A percentile compares a stretch with the other conserved stretches of the same genome.
Conservation (phyloP, 257 asterid genomes). For the Salvia rosmarinus region DNA sequence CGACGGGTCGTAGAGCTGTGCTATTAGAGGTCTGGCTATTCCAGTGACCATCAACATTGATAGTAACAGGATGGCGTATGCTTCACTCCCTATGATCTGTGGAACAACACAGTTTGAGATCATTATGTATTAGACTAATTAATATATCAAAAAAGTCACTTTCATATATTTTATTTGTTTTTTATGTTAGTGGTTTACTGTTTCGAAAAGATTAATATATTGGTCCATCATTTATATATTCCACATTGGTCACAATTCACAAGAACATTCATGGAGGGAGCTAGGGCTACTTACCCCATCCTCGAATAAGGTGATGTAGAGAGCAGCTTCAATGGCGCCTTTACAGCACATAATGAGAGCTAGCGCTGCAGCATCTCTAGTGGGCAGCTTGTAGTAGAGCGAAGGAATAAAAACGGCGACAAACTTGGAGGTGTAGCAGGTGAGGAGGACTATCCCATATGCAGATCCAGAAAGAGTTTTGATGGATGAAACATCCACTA, state of each 20-base stretch:
- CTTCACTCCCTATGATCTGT: slow-evolving; percentile 52
- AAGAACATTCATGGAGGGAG: too few species aligned
- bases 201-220: too few species aligned
- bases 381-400: slow-evolving; percentile 39
- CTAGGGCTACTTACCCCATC: slow-evolving; percentile 56
- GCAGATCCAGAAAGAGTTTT: slow-evolving; percentile 15
- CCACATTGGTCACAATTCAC: too few species aligned
- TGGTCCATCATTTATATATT: too few species aligned
- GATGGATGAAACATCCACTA: slow-evolving; percentile 37
- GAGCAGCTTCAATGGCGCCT: slow-evolving; percentile 58
- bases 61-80: slow-evolving; percentile 50
- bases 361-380: slow-evolving; percentile 52
- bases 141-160: too few species aligned
- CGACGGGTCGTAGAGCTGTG: slow-evolving; percentile 60
- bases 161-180: too few species aligned
- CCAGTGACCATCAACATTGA: slow-evolving; percentile 60
- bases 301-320: slow-evolving; percentile 46
- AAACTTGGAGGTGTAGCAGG: slow-evolving; percentile 50
- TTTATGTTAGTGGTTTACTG: too few species aligned
- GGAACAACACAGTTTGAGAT: not conserved
- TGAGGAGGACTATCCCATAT: slow-evolving; percentile 33
- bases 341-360: slow-evolving; percentile 63
- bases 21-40: slow-evolving; percentile 49
- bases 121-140: too few species aligned
- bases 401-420: slow-evolving; percentile 46